Percentiles rank a stretch among this genome's conserved stretches.
These are phyloP conservation scores for Plenodomus biglobosus DNA, from an alignment of 2,329 filamentous ascomycete genomes.

Conservation along the genomic window DNA sequence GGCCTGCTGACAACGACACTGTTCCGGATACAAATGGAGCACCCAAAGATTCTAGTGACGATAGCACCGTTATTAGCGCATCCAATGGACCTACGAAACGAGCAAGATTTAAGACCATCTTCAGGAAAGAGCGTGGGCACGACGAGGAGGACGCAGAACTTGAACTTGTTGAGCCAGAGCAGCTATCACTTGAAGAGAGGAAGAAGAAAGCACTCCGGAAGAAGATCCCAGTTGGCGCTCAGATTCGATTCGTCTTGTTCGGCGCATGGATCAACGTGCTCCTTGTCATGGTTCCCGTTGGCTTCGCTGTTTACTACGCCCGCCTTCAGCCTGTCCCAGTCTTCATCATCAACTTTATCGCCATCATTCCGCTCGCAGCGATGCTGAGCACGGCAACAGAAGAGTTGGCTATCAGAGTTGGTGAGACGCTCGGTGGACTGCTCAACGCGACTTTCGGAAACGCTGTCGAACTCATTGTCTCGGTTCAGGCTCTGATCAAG, in stretches of 20 bases:
- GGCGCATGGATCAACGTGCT: conserved; percentile 87
- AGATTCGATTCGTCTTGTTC: conserved; percentile 73
- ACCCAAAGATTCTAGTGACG: conserved; percentile 26
- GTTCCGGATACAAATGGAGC: conserved; percentile 11
- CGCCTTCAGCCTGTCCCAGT: conserved; percentile 47
- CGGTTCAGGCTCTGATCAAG: conserved; percentile 77
- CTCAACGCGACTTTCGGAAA: conserved; percentile 92
- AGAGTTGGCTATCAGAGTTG: conserved; percentile 75
- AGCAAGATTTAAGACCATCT: conserved; percentile 37
- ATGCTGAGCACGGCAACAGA: conserved; percentile 88
- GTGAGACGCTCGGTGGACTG: conserved; percentile 84
- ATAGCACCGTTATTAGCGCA: conserved; percentile 25
- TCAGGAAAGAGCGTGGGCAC: conserved; percentile 24
- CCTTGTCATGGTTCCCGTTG: conserved; percentile 74
- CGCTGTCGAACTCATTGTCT: conserved; percentile 85
- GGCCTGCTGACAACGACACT: conserved; percentile 11
- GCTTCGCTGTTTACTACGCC: conserved; percentile 71
- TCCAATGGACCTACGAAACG: conserved; percentile 21
- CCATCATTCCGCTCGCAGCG: conserved; percentile 85
- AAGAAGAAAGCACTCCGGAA: conserved; percentile 35
- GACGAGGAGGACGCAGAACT: conserved; percentile 19
- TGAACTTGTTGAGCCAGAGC: conserved; percentile 23
- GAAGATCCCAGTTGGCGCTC: conserved; percentile 46
- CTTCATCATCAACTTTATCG: conserved; percentile 91
- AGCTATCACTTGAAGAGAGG: conserved; percentile 34